These are phyloP conservation scores for Dipodascus albidus DNA, from an alignment of 805 yeast genomes.

Conservation along the genomic window DNA sequence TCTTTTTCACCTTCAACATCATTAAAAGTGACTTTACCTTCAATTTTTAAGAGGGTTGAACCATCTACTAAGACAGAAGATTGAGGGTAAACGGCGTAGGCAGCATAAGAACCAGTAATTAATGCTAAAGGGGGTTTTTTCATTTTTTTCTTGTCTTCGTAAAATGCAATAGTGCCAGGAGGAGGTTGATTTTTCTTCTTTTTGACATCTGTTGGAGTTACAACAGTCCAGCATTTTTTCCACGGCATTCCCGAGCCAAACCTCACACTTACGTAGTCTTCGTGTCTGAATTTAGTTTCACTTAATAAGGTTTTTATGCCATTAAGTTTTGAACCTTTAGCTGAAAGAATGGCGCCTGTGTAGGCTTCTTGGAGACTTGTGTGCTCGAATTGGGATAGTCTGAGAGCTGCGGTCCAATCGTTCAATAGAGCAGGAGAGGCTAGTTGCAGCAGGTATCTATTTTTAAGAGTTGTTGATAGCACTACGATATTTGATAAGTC, in stretches of 20 bases:
- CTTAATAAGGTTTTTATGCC: constrained; percentile 80
- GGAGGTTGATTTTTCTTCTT: constrained; percentile 27
- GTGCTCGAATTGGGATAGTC: constrained; percentile 73
- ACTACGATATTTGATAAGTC: constrained; percentile 67
- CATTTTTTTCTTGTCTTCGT: constrained; percentile 61
- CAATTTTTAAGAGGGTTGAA: constrained; percentile 80
- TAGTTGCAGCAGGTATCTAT: constrained; percentile 74
- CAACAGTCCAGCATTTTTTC: constrained; percentile 87
- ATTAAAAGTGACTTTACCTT: constrained; percentile 50
- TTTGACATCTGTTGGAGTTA: constrained; percentile 42
- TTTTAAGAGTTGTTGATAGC: constrained; percentile 87
- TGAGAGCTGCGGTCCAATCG: constrained; percentile 74
- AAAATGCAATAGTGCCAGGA: constrained; percentile 63
- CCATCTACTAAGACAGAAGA: constrained; percentile 70
- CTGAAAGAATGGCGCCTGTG: constrained; percentile 85
- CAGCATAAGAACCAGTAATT: constrained; percentile 53
- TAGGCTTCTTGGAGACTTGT: constrained; percentile 85
- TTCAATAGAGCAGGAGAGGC: constrained; percentile 50
- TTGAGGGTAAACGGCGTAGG: constrained; percentile 90
- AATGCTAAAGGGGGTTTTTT: constrained; percentile 71
- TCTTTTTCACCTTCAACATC: constrained; percentile 34
- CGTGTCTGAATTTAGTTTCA: constrained; percentile 75
- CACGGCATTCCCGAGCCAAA: constrained; percentile 98
- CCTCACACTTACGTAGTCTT: constrained; percentile 90
- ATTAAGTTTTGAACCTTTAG: constrained; percentile 79